phyloP scores from a whole-genome alignment of 768 basidiomycete genomes.

The Lentinus brumalis region DNA sequence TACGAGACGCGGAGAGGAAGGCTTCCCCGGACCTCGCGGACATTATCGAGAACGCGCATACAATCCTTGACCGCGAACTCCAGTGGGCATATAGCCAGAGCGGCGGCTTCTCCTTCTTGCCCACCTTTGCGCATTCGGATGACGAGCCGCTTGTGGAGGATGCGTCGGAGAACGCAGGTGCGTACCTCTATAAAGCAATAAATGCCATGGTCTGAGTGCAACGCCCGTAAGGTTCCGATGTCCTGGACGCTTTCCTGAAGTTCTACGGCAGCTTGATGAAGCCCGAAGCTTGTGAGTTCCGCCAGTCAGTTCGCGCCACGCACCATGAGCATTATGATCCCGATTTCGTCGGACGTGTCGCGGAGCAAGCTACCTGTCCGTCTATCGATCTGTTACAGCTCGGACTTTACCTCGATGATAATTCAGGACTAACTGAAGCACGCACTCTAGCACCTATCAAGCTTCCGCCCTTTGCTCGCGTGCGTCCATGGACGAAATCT shows the following conservation, averaged over 20 bases:
- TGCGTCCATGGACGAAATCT: constrained; percentile 28
- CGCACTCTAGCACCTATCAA: neutral
- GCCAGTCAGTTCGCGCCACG: neutral
- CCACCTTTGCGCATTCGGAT: constrained; percentile 16
- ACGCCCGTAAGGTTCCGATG: constrained; percentile 6
- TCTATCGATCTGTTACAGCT: too few species aligned
- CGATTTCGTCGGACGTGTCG: too few species aligned
- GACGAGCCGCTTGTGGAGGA: constrained; percentile 21
- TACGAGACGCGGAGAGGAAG: constrained; percentile 13
- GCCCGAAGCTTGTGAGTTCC: constrained; percentile 18
- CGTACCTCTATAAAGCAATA: neutral
- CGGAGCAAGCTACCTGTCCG: too few species aligned
- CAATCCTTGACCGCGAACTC: constrained; percentile 16
- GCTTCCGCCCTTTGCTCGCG: constrained; percentile 11
- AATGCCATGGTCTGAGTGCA: neutral
- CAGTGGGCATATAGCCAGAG: constrained; percentile 15
- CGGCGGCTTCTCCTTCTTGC: constrained; percentile 9
- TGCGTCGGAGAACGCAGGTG: constrained; percentile 12
- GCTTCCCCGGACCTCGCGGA: neutral
- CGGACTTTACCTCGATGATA: too few species aligned
- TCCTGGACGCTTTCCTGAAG: constrained; percentile 13
- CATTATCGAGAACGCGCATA: constrained; percentile 9
- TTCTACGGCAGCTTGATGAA: constrained; percentile 8
- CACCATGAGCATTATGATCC: neutral
- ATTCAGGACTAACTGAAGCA: too few species aligned